Conservation (phyloP, 176 grass and related monocot genomes). For the Oryza meyeriana region DNA sequence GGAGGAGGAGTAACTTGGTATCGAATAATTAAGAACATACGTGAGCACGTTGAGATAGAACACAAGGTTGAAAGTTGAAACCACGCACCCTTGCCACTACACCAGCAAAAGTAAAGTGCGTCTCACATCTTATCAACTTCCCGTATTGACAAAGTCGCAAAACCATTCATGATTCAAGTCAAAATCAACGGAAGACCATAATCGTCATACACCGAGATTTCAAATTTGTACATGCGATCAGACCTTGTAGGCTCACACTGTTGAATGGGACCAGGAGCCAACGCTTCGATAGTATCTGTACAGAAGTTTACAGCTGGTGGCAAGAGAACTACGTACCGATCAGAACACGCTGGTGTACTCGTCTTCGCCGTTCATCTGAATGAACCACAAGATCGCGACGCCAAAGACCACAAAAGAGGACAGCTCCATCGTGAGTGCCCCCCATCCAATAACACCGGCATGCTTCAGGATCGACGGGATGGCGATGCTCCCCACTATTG, state of each 20-base stretch:
- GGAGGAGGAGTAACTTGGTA: too few species aligned
- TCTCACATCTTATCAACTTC: neutral
- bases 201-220: neutral
- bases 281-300: conserved; percentile 21
- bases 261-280: neutral
- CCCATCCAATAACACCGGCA: conserved; percentile 81
- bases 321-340: neutral
- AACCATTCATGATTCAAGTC: neutral
- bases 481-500: conserved; percentile 82
- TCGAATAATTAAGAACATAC: too few species aligned
- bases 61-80: too few species aligned
- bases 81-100: too few species aligned
- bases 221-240: neutral
- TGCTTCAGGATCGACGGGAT: conserved; percentile 92
- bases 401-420: conserved; percentile 86
- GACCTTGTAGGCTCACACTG: neutral
- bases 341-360: conserved; percentile 47
- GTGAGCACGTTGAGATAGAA: too few species aligned
- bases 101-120: too few species aligned
- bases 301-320: conserved; percentile 9
- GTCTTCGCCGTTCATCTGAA: conserved; percentile 63
- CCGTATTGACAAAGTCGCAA: neutral
- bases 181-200: neutral
- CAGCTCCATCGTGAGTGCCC: conserved; percentile 81
- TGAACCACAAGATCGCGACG: conserved; percentile 61